A percentile compares a stretch with the other conserved stretches of the same genome.
These are phyloP conservation scores for Cyclotella sp. DNA, from an alignment of 108 stramenopile genomes.

Conservation along the genomic window DNA sequence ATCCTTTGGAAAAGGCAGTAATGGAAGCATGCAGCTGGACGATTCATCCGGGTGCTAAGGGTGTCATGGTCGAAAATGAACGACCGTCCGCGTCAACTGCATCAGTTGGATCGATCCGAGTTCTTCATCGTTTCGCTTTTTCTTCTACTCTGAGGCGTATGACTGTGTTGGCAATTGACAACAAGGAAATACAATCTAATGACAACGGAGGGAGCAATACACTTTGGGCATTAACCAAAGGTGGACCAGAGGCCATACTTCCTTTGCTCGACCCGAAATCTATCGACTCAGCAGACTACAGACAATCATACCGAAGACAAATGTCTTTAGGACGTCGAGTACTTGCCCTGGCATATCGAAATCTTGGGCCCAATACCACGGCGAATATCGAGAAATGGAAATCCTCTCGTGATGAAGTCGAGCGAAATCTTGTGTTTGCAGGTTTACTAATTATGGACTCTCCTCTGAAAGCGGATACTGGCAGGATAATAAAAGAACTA, in stretches of 20 bases:
- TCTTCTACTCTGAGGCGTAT: conserved; percentile 89
- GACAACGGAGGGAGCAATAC: conserved; percentile 2
- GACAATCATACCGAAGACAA: conserved; percentile 75
- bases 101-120: conserved; percentile 18
- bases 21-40: conserved; percentile 82
- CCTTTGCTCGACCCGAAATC: conserved; percentile 61
- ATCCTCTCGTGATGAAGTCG: conserved; percentile 60
- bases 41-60: conserved; percentile 48
- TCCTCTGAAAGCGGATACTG: conserved; percentile 92
- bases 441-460: conserved; percentile 95
- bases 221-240: conserved; percentile 84
- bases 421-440: conserved; percentile 79
- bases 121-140: conserved; percentile 87
- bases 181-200: conserved; percentile 30
- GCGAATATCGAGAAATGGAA: conserved; percentile 36
- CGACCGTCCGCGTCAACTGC: conserved; percentile 8
- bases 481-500: conserved; percentile 84
- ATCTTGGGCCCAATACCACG: conserved; percentile 40
- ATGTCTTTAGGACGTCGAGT: conserved; percentile 90
- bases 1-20: conserved; percentile 95
- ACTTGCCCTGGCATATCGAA: conserved; percentile 80
- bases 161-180: conserved; percentile 70
- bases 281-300: conserved; percentile 74
- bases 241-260: conserved; percentile 93
- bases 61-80: conserved; percentile 28